Evolutionary conservation across 352 stramenopile genomes (phyloP).

Genomic region (Pythium rishiriense): DNA sequence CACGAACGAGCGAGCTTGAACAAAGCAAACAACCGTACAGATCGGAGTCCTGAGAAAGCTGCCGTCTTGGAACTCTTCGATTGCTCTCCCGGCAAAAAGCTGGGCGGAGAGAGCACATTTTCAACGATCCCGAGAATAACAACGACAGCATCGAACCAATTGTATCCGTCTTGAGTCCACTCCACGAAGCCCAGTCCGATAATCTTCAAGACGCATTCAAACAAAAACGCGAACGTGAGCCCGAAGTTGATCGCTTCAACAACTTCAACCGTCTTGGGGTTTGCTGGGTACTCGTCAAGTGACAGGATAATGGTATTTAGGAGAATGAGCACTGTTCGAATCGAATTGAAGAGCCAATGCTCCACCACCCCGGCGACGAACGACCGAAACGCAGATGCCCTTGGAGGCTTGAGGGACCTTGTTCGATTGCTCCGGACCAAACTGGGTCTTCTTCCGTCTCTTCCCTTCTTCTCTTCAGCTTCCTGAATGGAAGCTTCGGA

Average conservation of each 20-base stretch:
- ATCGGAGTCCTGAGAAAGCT: slow-evolving; percentile 76
- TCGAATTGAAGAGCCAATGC: slow-evolving; percentile 55
- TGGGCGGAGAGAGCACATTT: slow-evolving; percentile 42
- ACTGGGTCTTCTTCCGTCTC: background rate
- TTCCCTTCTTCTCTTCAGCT: slow-evolving; percentile 52
- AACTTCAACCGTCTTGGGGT: slow-evolving; percentile 33
- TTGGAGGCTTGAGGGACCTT: background rate
- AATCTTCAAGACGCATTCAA: slow-evolving; percentile 70
- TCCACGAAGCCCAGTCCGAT: slow-evolving; percentile 49
- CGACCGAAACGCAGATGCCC: slow-evolving; percentile 8
- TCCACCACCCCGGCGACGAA: slow-evolving; percentile 35
- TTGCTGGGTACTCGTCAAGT: slow-evolving; percentile 74
- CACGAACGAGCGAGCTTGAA: slow-evolving; percentile 91
- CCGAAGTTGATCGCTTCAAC: slow-evolving; percentile 69
- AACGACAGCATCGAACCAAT: slow-evolving; percentile 78
- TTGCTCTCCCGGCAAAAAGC: slow-evolving; percentile 28
- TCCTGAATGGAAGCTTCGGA: slow-evolving; percentile 55
- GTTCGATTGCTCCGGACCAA: background rate
- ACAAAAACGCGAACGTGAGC: slow-evolving; percentile 48
- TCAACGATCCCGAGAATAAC: slow-evolving; percentile 45
- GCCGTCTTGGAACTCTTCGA: slow-evolving; percentile 26
- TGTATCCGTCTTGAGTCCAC: slow-evolving; percentile 68
- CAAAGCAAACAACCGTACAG: slow-evolving; percentile 80
- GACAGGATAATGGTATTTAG: slow-evolving; percentile 84
- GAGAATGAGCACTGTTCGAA: slow-evolving; percentile 69